phyloP scores from a whole-genome alignment of 208 protist species.

The Porcisia deanei region DNA sequence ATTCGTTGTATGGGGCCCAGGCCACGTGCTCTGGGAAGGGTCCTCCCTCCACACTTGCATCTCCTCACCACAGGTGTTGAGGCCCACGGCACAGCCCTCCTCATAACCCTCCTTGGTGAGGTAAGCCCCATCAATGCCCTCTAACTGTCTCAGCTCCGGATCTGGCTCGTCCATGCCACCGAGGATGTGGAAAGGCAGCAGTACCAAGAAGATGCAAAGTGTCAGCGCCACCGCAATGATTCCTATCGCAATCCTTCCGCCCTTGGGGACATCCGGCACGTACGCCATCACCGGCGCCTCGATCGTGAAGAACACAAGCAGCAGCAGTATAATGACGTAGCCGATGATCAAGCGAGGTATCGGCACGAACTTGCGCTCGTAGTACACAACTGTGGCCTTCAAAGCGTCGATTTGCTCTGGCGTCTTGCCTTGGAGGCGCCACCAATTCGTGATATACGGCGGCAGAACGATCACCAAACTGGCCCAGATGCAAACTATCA shows the following conservation, averaged over 20 bases:
- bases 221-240: constrained; percentile 43
- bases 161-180: constrained; percentile 51
- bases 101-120: background rate
- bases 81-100: background rate
- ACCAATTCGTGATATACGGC: constrained; percentile 69
- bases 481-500: constrained; percentile 45
- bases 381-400: constrained; percentile 31
- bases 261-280: constrained; percentile 27
- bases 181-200: constrained; percentile 45
- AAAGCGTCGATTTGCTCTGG: constrained; percentile 39
- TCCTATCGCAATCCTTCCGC: constrained; percentile 36
- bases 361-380: constrained; percentile 62
- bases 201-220: constrained; percentile 42
- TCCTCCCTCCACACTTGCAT: constrained; percentile 9
- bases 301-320: constrained; percentile 62
- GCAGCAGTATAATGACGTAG: constrained; percentile 39
- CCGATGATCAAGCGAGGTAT: constrained; percentile 42
- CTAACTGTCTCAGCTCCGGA: constrained; percentile 4
- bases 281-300: constrained; percentile 57
- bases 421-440: constrained; percentile 52
- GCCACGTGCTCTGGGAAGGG: background rate
- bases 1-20: background rate
- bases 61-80: constrained; percentile 3
- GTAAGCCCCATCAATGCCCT: constrained; percentile 1
- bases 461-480: constrained; percentile 54